Evolutionary conservation across 257 asterid species (phyloP).

Genomic region (Echium plantagineum): DNA sequence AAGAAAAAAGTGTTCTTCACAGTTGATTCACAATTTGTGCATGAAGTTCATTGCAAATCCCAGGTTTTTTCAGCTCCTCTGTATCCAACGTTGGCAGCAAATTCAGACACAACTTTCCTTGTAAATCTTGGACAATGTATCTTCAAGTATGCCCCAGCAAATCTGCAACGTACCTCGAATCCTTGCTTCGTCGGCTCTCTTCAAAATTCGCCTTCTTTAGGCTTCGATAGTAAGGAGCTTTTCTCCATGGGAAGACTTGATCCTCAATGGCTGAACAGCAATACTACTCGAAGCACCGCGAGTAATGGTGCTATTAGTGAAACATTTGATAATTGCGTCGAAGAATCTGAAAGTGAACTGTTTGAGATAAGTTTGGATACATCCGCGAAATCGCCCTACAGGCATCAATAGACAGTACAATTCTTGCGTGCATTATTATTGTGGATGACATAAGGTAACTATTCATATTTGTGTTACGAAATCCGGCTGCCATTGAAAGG

Average conservation of each 20-base stretch:
- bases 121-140: constrained; percentile 84
- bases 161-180: constrained; percentile 56
- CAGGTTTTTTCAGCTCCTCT: constrained; percentile 55
- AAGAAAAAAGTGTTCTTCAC: constrained; percentile 76
- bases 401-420: constrained; percentile 2
- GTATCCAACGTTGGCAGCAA: constrained; percentile 70
- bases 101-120: constrained; percentile 30
- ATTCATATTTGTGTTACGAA: too few relatives aligned
- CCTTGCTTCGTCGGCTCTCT: constrained; percentile 69
- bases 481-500: too few relatives aligned
- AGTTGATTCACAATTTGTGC: constrained; percentile 50
- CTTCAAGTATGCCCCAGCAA: constrained; percentile 45
- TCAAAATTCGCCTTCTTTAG: constrained; percentile 38
- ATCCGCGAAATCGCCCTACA: constrained; percentile 41
- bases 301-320: constrained; percentile 19
- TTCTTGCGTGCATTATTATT: too few relatives aligned
- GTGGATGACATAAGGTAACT: background rate
- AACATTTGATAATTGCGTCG: constrained; percentile 13
- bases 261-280: constrained; percentile 52
- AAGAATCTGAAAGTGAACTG: constrained; percentile 81
- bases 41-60: constrained; percentile 63
- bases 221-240: constrained; percentile 77
- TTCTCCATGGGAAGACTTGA: constrained; percentile 96
- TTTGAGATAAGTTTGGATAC: constrained; percentile 76
- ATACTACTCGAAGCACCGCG: constrained; percentile 36